phyloP scores from a whole-genome alignment of 306 rosid genomes.

The Vicia villosa region DNA sequence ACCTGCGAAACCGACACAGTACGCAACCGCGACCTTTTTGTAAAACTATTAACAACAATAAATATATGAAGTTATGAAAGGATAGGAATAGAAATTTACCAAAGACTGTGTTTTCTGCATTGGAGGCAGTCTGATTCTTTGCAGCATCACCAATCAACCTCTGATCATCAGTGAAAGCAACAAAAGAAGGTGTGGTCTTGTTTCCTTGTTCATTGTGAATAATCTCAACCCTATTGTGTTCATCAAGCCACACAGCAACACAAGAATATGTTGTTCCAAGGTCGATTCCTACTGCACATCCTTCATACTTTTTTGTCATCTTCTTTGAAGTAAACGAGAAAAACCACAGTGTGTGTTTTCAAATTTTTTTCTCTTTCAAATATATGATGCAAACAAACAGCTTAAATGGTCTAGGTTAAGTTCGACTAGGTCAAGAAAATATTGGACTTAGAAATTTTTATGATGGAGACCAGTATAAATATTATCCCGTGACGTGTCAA shows the following conservation, averaged over 20 bases:
- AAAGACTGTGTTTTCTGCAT: constrained; percentile 11
- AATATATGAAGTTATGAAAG: neutral
- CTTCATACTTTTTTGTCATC: neutral
- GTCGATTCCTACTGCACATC: constrained; percentile 9
- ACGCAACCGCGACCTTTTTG: too few relatives aligned
- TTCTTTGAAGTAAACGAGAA: neutral
- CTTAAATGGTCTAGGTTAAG: too few relatives aligned
- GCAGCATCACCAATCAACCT: constrained; percentile 29
- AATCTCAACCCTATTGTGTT: neutral
- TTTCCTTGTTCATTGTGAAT: constrained; percentile 35
- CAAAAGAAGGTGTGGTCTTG: constrained; percentile 15
- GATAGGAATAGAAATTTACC: constrained; percentile 13
- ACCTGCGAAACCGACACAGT: too few relatives aligned
- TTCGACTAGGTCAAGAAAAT: too few relatives aligned
- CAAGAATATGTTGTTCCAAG: constrained; percentile 30
- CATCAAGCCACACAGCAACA: constrained; percentile 21
- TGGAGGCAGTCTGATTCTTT: neutral
- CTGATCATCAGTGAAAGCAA: neutral
- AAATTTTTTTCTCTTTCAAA: too few relatives aligned
- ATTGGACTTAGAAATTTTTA: too few relatives aligned
- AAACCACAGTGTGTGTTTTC: too few relatives aligned
- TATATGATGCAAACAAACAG: too few relatives aligned
- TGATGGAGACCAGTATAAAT: too few relatives aligned
- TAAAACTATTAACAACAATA: too few relatives aligned
- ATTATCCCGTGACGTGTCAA: too few relatives aligned